Evolutionary conservation across 163 green algal genomes (phyloP), one percentile per base, ranked within the genome.

Genomic region (Coccomyxa subellipsoidea): DNA sequence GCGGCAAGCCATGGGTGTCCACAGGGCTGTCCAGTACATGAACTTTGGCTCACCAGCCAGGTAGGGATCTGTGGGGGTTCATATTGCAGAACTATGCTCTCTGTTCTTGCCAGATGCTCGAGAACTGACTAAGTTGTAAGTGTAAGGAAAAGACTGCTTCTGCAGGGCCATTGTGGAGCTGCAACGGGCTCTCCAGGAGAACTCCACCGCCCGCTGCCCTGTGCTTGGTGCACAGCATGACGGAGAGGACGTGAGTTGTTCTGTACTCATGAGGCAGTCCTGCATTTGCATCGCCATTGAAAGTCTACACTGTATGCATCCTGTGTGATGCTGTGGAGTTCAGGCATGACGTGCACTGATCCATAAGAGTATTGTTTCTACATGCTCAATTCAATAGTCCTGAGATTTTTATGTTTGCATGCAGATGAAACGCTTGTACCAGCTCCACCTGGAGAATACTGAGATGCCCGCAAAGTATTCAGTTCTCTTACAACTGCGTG

Each of bases 141-240:
- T n/a, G n/a, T n/a, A n/a, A n/a, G n/a, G 47, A 59, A 27, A 59
- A 18, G 47, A 18, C 47, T 59, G 47, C 47, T 18, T 59, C 18
- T 85, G 38, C 82, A 94, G 91, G 37, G 91, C 91, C 2, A 92
- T 94, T 66, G 90, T 95, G 70, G 93, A 96, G 87, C 85, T 96
- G 31, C 80, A 89, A 27, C 86, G 87, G 0, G 92, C 92, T 1
- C 84, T 96, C 66, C 76, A 92, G 18, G 89, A 93, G 70, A 96
- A 96, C 80, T 83, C 80, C 54, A 80, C 94, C 12, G 94, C 90
- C 84, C 88, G 92, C 10, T 90, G 84, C 0, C 89, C 91, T 27
- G 82, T 96, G 31, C 79, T 95, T 3, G 84, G 85, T 71, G 85
- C 77, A 32, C 40, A 40, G 77, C 40, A 53, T 38, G 39, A 39